A percentile compares a stretch with the other conserved stretches of the same genome.
These are phyloP conservation scores for Aspergillus biplanus DNA, from an alignment of 495 filamentous ascomycete genomes.

Conservation along the genomic window DNA sequence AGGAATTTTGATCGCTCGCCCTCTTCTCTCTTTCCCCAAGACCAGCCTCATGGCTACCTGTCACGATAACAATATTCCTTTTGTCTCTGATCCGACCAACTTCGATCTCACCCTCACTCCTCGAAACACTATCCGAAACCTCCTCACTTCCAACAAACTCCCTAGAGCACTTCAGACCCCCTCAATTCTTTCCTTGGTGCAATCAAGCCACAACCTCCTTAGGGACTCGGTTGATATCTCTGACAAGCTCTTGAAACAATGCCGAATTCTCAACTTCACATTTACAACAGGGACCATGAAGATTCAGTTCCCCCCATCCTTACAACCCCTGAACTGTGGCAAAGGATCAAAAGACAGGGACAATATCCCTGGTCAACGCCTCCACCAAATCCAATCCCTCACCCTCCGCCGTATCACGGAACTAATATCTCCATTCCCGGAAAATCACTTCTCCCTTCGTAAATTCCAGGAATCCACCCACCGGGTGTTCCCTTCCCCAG, in stretches of 20 bases:
- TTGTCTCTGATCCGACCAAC: slow-evolving; percentile 90
- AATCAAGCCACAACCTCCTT: slow-evolving; percentile 37
- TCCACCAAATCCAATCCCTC: slow-evolving; percentile 33
- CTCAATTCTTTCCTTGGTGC: slow-evolving; percentile 61
- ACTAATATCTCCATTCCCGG: slow-evolving; percentile 45
- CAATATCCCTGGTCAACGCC: slow-evolving; percentile 17
- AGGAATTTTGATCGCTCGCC: slow-evolving; percentile 72
- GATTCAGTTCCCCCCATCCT: slow-evolving; percentile 37
- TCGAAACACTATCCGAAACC: slow-evolving; percentile 77
- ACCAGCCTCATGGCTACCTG: slow-evolving; percentile 74
- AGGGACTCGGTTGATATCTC: slow-evolving; percentile 36
- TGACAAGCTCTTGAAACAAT: slow-evolving; percentile 37
- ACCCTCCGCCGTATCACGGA: slow-evolving; percentile 50
- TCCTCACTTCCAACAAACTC: slow-evolving; percentile 60
- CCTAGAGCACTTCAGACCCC: slow-evolving; percentile 70
- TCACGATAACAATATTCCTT: slow-evolving; percentile 61
- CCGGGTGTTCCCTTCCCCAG: slow-evolving; percentile 28
- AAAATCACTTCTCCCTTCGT: slow-evolving; percentile 40
- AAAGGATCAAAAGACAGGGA: background rate
- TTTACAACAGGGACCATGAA: slow-evolving; percentile 41
- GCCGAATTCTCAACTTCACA: slow-evolving; percentile 44
- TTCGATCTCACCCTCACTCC: slow-evolving; percentile 72
- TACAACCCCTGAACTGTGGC: background rate
- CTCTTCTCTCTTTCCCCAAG: slow-evolving; percentile 76
- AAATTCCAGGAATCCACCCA: slow-evolving; percentile 36